Evolutionary conservation across 345 rosid species (phyloP).

Genomic region (Orychophragmus violaceus): DNA sequence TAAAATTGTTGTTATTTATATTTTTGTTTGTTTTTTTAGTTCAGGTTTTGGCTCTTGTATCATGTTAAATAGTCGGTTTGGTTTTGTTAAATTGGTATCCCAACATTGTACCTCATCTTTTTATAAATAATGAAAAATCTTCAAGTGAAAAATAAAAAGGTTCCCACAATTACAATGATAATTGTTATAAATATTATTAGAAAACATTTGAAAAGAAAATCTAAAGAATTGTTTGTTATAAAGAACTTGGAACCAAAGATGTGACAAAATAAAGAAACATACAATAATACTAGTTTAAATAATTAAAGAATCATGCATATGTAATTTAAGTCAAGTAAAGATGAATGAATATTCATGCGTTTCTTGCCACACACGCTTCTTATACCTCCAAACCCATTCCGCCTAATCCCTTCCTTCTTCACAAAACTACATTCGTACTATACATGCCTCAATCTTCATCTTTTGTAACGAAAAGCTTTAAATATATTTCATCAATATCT

Average conservation of each 20-base stretch:
- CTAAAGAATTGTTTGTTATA: background rate
- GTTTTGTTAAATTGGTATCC: too few relatives aligned
- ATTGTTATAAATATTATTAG: background rate
- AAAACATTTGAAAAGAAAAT: background rate
- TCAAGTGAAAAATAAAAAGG: too few relatives aligned
- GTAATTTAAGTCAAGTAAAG: conserved; percentile 18
- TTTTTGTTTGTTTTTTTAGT: too few relatives aligned
- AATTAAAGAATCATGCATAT: conserved; percentile 23
- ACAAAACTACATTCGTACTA: conserved; percentile 30
- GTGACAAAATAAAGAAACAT: conserved; percentile 4
- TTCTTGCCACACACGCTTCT: conserved; percentile 38
- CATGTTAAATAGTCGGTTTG: too few relatives aligned
- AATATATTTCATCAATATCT: background rate
- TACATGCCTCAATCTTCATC: conserved; percentile 16
- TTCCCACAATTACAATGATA: too few relatives aligned
- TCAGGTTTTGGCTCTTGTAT: too few relatives aligned
- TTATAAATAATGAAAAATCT: too few relatives aligned
- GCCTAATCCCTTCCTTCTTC: conserved; percentile 33
- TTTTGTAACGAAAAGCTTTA: background rate
- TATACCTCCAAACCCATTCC: conserved; percentile 31
- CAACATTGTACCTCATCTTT: too few relatives aligned
- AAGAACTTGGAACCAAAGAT: conserved; percentile 6
- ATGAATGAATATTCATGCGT: conserved; percentile 30
- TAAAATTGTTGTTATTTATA: too few relatives aligned
- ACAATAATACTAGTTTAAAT: background rate